These are phyloP conservation scores for Arthrobotrys musiformis DNA, from an alignment of 2,329 filamentous ascomycete species.

Conservation along the genomic window DNA sequence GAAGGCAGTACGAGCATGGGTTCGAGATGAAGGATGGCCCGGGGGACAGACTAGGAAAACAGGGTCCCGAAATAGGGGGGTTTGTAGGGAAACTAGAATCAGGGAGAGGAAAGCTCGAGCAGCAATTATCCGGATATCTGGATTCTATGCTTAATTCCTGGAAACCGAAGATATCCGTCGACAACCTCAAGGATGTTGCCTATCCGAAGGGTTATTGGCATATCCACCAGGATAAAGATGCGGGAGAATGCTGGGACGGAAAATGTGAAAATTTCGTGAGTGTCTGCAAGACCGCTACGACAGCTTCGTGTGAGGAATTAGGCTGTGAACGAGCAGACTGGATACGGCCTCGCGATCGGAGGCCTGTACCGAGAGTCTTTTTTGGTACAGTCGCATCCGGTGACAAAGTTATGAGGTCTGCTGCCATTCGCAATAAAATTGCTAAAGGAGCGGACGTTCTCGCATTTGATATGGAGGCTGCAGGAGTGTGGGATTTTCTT, in stretches of 20 bases:
- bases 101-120: conserved; percentile 46
- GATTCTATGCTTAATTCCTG: conserved; percentile 59
- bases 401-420: conserved; percentile 62
- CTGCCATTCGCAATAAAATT: conserved; percentile 59
- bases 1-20: conserved; percentile 45
- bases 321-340: background rate
- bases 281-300: background rate
- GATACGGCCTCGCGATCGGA: background rate
- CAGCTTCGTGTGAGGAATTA: conserved; percentile 25
- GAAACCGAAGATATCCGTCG: conserved; percentile 17
- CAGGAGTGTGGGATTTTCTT: conserved; percentile 61
- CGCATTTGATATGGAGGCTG: conserved; percentile 62
- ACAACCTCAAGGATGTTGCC: background rate
- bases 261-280: background rate
- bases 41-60: conserved; percentile 54
- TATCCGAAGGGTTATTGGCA: conserved; percentile 24
- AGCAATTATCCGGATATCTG: conserved; percentile 26
- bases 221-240: background rate
- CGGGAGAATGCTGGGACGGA: background rate
- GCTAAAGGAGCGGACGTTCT: conserved; percentile 57
- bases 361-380: conserved; percentile 56
- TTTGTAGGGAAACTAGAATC: conserved; percentile 58
- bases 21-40: conserved; percentile 56
- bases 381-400: conserved; percentile 61
- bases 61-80: conserved; percentile 59